A percentile compares a stretch with the other conserved stretches of the same genome.
Conservation (phyloP, 2,329 filamentous ascomycete species). For the Fusarium globosum region DNA sequence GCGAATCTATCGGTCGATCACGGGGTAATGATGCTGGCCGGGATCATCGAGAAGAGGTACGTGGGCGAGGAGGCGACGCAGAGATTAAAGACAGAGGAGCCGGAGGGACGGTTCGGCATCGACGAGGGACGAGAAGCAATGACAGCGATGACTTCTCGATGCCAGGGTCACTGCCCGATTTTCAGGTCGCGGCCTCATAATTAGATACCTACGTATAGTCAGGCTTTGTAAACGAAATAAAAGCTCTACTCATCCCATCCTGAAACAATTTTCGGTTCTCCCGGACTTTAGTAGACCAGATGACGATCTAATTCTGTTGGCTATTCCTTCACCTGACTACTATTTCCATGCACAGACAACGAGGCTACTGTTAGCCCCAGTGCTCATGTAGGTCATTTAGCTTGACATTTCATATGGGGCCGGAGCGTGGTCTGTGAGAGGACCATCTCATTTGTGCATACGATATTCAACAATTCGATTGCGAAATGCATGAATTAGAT, state of each 20-base stretch:
- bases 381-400: constrained; percentile 17
- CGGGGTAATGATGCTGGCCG: constrained; percentile 65
- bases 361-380: not conserved
- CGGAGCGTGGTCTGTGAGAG: constrained; percentile 18
- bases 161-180: constrained; percentile 59
- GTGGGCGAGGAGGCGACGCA: constrained; percentile 59
- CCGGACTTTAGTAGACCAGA: not conserved
- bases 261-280: not conserved
- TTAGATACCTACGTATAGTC: not conserved
- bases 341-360: constrained; percentile 18
- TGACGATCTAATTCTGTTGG: not conserved
- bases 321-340: not conserved
- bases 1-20: constrained; percentile 61
- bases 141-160: constrained; percentile 57
- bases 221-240: constrained; percentile 3
- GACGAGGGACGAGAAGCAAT: constrained; percentile 50
- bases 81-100: constrained; percentile 52
- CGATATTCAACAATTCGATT: not conserved
- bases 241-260: constrained; percentile 7
- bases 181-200: constrained; percentile 47
- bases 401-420: not conserved
- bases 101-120: constrained; percentile 53
- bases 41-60: constrained; percentile 63
- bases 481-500: constrained; percentile 8
- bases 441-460: constrained; percentile 21